A percentile compares a stretch with the other conserved stretches of the same genome.
Evolutionary conservation across 106 monocot species (phyloP).

Genomic region (Apostasia shenzhenica): DNA sequence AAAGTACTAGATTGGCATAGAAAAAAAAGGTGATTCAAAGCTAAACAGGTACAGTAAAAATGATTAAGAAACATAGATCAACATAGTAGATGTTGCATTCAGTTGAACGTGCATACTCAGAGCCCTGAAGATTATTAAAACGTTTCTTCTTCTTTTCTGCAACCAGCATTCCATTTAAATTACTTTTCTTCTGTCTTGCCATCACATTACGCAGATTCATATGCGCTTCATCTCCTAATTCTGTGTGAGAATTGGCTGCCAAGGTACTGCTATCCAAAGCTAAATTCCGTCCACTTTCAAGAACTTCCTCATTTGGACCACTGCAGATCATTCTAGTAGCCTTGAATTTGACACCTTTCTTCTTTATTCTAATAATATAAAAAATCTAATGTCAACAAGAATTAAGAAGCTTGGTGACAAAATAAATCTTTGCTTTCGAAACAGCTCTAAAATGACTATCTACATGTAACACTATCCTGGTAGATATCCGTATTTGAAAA

Average conservation of each 20-base stretch:
- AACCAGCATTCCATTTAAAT: background rate
- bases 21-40: background rate
- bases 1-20: background rate
- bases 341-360: background rate
- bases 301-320: conserved; percentile 2
- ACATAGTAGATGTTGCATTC: background rate
- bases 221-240: background rate
- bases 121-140: background rate
- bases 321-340: background rate
- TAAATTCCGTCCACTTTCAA: background rate
- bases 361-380: conserved; percentile 1
- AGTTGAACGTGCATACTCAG: background rate
- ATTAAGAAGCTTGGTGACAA: no score
- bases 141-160: background rate
- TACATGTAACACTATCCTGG: no score
- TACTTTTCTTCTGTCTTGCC: background rate
- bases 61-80: background rate
- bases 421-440: no score
- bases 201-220: background rate
- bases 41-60: background rate
- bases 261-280: background rate
- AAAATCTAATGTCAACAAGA: background rate
- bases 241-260: background rate
- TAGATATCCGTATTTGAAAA: no score
- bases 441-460: no score